Conservation (phyloP, 805 yeast species). For the Monosporozyma yasuniensis region DNA sequence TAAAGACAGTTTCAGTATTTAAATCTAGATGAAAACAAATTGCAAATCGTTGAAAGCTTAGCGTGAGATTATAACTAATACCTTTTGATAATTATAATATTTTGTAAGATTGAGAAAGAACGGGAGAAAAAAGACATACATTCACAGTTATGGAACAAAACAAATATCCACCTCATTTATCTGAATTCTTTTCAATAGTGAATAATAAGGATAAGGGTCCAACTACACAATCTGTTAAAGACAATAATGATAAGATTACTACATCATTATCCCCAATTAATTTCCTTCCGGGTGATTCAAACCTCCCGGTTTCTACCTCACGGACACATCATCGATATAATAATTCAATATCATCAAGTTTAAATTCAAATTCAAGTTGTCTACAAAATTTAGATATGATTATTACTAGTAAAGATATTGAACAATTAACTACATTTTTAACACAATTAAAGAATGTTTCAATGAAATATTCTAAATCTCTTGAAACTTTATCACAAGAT, state of each 20-base stretch:
- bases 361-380: constrained; percentile 30
- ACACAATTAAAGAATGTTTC: constrained; percentile 40
- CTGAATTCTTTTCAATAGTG: constrained; percentile 51
- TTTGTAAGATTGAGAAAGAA: not conserved
- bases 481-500: constrained; percentile 35
- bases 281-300: not conserved
- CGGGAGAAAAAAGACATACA: not conserved
- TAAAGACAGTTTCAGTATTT: no score
- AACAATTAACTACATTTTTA: constrained; percentile 26
- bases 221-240: not conserved
- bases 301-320: not conserved
- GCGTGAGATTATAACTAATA: no score
- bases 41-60: no score
- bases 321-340: not conserved
- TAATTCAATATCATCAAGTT: not conserved
- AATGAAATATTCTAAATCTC: constrained; percentile 38
- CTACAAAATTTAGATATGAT: constrained; percentile 52
- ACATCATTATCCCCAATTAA: not conserved
- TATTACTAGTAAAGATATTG: constrained; percentile 51
- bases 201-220: constrained; percentile 20
- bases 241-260: not conserved
- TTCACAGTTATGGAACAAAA: not conserved
- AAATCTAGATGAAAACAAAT: no score
- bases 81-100: no score
- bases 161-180: constrained; percentile 38